These are phyloP conservation scores for Trichosporon sp. DNA, from an alignment of 1,284 basidiomycete genomes.

Conservation along the genomic window DNA sequence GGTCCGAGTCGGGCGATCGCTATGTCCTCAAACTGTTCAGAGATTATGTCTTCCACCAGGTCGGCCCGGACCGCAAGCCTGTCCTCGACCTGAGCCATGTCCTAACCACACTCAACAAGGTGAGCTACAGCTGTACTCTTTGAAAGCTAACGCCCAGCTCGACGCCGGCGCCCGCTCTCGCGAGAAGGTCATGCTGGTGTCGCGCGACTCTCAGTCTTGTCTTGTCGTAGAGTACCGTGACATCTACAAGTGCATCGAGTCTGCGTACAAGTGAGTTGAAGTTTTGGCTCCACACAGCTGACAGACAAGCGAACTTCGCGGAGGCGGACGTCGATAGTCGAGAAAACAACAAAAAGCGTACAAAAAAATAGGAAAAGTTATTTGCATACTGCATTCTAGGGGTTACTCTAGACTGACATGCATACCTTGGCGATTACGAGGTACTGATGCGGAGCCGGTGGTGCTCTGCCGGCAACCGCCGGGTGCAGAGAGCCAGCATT, in stretches of 20 bases:
- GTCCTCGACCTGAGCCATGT: conserved; percentile 87
- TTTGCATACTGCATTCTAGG: not conserved
- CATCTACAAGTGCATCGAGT: conserved; percentile 75
- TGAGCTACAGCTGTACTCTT: conserved; percentile 29
- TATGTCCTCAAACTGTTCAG: conserved; percentile 98
- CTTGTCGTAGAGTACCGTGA: conserved; percentile 94
- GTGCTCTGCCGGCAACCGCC: no score
- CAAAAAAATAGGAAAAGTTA: conserved; percentile 1
- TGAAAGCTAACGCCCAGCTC: conserved; percentile 8
- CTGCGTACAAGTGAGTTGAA: conserved; percentile 59
- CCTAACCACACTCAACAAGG: conserved; percentile 85
- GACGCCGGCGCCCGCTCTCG: conserved; percentile 56
- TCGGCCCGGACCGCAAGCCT: conserved; percentile 83
- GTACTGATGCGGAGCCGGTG: no score
- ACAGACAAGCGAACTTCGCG: not conserved
- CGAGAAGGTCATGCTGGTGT: conserved; percentile 89
- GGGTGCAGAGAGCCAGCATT: no score
- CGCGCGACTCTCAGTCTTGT: conserved; percentile 79
- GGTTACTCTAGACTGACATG: not conserved
- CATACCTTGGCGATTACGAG: not conserved
- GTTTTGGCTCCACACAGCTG: not conserved
- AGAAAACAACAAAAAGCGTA: not conserved
- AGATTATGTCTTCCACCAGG: conserved; percentile 96
- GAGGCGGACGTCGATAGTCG: not conserved
- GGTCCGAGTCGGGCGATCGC: conserved; percentile 96